phyloP scores from a whole-genome alignment of 371 early-diverging fungal genomes.

The Rhizopus sp. region DNA sequence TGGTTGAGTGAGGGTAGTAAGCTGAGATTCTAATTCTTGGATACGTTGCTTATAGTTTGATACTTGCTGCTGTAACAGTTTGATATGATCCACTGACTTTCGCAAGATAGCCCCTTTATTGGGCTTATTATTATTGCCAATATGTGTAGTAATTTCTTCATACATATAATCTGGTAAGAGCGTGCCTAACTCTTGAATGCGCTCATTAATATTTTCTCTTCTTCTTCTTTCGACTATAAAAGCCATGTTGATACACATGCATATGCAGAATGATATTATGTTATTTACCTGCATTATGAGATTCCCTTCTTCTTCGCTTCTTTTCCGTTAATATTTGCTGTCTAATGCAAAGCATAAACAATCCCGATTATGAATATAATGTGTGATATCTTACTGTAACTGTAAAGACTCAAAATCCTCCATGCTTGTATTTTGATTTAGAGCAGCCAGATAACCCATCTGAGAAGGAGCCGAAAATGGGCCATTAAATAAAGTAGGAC shows the following conservation, averaged over 20 bases:
- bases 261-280: not conserved
- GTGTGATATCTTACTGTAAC: constrained; percentile 36
- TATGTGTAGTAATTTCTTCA: constrained; percentile 53
- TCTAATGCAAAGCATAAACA: constrained; percentile 15
- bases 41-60: constrained; percentile 61
- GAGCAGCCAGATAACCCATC: constrained; percentile 29
- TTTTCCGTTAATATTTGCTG: constrained; percentile 70
- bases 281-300: constrained; percentile 86
- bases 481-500: constrained; percentile 9
- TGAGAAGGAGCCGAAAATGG: constrained; percentile 53
- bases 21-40: constrained; percentile 67
- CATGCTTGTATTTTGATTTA: constrained; percentile 22
- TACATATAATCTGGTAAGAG: constrained; percentile 78
- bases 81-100: constrained; percentile 91
- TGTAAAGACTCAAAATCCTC: constrained; percentile 50
- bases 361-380: constrained; percentile 2
- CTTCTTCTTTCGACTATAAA: constrained; percentile 86
- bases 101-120: constrained; percentile 88
- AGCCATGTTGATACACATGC: not conserved
- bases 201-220: constrained; percentile 97
- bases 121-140: constrained; percentile 59
- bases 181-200: constrained; percentile 90
- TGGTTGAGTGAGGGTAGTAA: constrained; percentile 10
- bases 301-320: constrained; percentile 88
- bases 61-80: constrained; percentile 65